Evolutionary conservation across 2,329 filamentous ascomycete species (phyloP), one percentile per base, ranked within the genome.

Genomic region (Exophiala dermatitidis): DNA sequence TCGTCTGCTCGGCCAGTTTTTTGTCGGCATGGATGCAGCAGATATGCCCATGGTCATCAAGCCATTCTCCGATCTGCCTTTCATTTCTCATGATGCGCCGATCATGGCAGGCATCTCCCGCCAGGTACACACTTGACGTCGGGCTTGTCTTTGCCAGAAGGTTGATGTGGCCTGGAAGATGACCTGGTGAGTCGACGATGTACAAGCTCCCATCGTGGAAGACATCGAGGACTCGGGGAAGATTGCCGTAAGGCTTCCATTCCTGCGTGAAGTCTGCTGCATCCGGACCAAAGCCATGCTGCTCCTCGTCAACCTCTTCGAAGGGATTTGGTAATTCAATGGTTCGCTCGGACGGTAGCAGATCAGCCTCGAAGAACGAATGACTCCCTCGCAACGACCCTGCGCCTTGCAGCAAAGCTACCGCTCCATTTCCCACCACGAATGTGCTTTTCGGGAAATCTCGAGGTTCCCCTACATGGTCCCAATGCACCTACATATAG

Each of bases 371-470:
- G 44, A 66, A 67, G 38, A 62, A 62, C 3, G 59, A 62, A 40
- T 65, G 60, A 46, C 57, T 59, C 3, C 61, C 63, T 36, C 54
- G 43, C 34, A 58, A 46, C 7, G 59, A 53, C 5, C 43, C 49
- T 9, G 37, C 34, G n/a, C 58, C 56, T 12, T 53, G 42, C 8
- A 62, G 33, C 7, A 63, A 49, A 34, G 42, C 52, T 6, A 54
- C 30, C 5, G 62, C 33, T 2, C 63, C 63, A 48, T 57, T 49
- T 1, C 72, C 71, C 43, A 72, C 64, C 3, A 74, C 50, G 54
- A 73, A 73, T 3, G 57, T 68, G 2, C 68, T 67, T 2, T 47
- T 54, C 1, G 65, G 54, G 43, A 73, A 74, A 37, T 70, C 67
- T 2, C 59, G 60, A 2, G 72, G 71, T 38, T 69, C 66, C 30